phyloP scores from a whole-genome alignment of 2,329 filamentous ascomycete genomes.

The Curvularia verruculosa region DNA sequence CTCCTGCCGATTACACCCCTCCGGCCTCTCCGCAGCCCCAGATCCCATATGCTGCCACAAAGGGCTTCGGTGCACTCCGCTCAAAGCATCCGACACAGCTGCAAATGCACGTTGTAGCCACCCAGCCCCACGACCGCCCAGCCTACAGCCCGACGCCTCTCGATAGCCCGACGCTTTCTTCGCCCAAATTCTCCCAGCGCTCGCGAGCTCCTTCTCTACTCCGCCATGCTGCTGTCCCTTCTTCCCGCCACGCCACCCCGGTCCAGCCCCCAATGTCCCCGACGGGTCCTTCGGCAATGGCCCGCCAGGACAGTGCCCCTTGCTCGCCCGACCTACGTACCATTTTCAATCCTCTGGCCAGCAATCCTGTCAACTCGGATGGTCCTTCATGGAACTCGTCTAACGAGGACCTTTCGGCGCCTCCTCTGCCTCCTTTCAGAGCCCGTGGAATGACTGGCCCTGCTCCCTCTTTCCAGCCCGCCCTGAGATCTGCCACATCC shows the following conservation, averaged over 20 bases:
- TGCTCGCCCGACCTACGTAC: slow-evolving; percentile 40
- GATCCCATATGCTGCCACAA: slow-evolving; percentile 23
- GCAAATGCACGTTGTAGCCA: slow-evolving; percentile 36
- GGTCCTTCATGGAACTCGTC: slow-evolving; percentile 34
- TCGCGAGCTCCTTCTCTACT: slow-evolving; percentile 52
- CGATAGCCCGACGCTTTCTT: slow-evolving; percentile 44
- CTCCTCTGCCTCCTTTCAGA: slow-evolving; percentile 23
- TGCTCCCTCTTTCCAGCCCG: slow-evolving; percentile 34
- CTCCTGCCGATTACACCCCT: slow-evolving; percentile 40
- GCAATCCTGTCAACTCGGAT: slow-evolving; percentile 40
- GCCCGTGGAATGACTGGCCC: slow-evolving; percentile 45
- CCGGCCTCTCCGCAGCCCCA: slow-evolving; percentile 41
- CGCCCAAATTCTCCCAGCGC: slow-evolving; percentile 51
- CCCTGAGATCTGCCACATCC: slow-evolving; percentile 45
- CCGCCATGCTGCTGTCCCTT: slow-evolving; percentile 41
- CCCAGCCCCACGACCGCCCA: slow-evolving; percentile 35
- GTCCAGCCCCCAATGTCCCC: slow-evolving; percentile 35
- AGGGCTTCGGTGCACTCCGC: slow-evolving; percentile 32
- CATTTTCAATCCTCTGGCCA: slow-evolving; percentile 44
- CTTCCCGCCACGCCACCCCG: slow-evolving; percentile 34
- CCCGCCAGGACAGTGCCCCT: slow-evolving; percentile 34
- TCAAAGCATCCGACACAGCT: slow-evolving; percentile 35
- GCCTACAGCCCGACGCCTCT: slow-evolving; percentile 39
- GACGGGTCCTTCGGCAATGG: slow-evolving; percentile 30
- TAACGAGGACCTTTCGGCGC: slow-evolving; percentile 30